Percentiles rank a stretch among this genome's conserved stretches.
Conservation (phyloP, 2,329 filamentous ascomycete species). For the Trematosphaeria pertusa region DNA sequence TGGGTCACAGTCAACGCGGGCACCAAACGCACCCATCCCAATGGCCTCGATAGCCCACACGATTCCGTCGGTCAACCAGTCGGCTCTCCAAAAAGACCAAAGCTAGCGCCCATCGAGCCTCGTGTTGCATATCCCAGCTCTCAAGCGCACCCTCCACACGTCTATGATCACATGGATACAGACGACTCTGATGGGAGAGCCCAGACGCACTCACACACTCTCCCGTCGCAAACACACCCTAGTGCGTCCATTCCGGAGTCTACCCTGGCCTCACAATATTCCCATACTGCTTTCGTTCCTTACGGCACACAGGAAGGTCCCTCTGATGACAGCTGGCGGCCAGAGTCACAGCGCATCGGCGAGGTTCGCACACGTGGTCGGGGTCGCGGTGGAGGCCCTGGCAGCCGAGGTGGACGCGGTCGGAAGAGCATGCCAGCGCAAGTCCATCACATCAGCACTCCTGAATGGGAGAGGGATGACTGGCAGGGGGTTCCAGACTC, state of each 20-base stretch:
- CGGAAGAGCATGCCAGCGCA: conserved; percentile 47
- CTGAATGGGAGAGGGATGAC: conserved; percentile 52
- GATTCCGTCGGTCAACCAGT: conserved; percentile 33
- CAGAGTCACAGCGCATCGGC: conserved; percentile 37
- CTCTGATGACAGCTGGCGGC: conserved; percentile 41
- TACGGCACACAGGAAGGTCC: conserved; percentile 38
- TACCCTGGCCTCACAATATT: conserved; percentile 29
- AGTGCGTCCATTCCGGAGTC: conserved; percentile 35
- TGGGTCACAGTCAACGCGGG: conserved; percentile 55
- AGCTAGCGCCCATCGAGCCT: conserved; percentile 49
- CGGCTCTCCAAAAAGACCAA: conserved; percentile 55
- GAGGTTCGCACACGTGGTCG: conserved; percentile 44
- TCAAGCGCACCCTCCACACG: conserved; percentile 15
- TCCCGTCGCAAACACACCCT: conserved; percentile 40
- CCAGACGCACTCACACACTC: conserved; percentile 26
- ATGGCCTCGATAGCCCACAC: conserved; percentile 43
- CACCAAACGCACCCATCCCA: conserved; percentile 47
- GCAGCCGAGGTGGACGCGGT: conserved; percentile 45
- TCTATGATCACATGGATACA: conserved; percentile 30
- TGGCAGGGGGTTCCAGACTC: conserved; percentile 44
- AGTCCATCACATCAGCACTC: conserved; percentile 36
- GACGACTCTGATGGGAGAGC: conserved; percentile 24
- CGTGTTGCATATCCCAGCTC: conserved; percentile 35
- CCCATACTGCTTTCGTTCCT: conserved; percentile 29
- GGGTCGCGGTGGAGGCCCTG: conserved; percentile 50